These are phyloP conservation scores for Earliella scabrosa DNA, from an alignment of 1,284 basidiomycete species.

Conservation along the genomic window DNA sequence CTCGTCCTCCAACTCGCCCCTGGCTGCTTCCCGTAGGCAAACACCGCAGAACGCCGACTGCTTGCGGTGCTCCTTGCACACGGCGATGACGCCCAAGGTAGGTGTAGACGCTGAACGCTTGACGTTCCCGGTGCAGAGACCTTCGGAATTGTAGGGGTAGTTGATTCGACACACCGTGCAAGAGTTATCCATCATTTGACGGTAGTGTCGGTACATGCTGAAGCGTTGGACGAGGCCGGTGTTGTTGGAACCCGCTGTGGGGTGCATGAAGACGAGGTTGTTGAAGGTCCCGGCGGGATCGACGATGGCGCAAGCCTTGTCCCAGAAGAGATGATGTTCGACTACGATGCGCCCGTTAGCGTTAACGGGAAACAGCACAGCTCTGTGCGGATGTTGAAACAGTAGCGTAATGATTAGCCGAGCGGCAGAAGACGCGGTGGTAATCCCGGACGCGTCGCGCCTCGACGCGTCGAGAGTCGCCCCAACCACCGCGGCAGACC, in stretches of 20 bases:
- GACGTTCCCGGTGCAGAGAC: slow-evolving; percentile 50
- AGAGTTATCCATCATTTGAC: slow-evolving; percentile 43
- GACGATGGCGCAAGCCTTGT: slow-evolving; percentile 53
- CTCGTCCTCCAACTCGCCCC: slow-evolving; percentile 45
- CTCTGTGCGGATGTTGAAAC: slow-evolving; percentile 2
- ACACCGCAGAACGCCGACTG: slow-evolving; percentile 61
- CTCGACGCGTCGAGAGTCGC: slow-evolving; percentile 18
- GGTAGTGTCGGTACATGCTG: slow-evolving; percentile 48
- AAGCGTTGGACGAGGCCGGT: slow-evolving; percentile 34
- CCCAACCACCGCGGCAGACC: background rate
- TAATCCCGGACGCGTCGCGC: slow-evolving; percentile 11
- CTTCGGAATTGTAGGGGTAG: slow-evolving; percentile 45
- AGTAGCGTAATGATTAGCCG: background rate
- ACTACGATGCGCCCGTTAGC: slow-evolving; percentile 41
- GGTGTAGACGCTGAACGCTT: slow-evolving; percentile 48
- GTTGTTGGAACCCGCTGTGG: slow-evolving; percentile 33
- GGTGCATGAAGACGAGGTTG: slow-evolving; percentile 37
- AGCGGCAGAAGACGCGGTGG: background rate
- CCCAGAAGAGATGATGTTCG: slow-evolving; percentile 64
- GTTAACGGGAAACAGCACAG: background rate
- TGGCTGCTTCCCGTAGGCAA: slow-evolving; percentile 65
- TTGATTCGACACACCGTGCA: slow-evolving; percentile 77
- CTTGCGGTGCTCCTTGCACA: slow-evolving; percentile 70
- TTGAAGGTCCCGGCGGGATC: slow-evolving; percentile 53
- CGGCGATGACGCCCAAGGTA: slow-evolving; percentile 48